Percentiles rank a stretch among this genome's conserved stretches.
phyloP scores from a whole-genome alignment of 2,329 filamentous ascomycete genomes.

The Ophiostoma piceae region DNA sequence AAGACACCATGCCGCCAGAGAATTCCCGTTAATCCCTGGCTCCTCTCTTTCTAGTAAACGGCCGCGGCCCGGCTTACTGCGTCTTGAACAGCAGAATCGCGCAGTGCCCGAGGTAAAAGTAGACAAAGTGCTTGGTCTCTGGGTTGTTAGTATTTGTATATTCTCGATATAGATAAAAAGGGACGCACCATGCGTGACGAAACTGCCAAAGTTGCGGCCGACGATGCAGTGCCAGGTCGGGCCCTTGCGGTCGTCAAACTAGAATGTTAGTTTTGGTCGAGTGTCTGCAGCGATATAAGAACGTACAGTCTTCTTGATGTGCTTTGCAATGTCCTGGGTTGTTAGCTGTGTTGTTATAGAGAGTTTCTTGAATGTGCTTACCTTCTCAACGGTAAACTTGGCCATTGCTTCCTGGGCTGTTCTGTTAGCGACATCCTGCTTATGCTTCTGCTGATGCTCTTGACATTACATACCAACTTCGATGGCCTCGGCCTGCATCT shows the following conservation, averaged over 20 bases:
- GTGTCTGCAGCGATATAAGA: too few relatives aligned
- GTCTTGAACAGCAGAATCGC: slow-evolving; percentile 99
- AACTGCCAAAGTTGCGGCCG: slow-evolving; percentile 96
- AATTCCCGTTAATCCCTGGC: too few relatives aligned
- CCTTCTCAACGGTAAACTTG: slow-evolving; percentile 60
- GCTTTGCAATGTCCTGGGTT: slow-evolving; percentile 80
- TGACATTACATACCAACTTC: slow-evolving; percentile 94
- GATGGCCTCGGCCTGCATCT: slow-evolving; percentile 94
- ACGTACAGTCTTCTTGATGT: slow-evolving; percentile 86
- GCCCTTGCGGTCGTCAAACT: slow-evolving; percentile 97
- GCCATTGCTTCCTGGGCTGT: slow-evolving; percentile 59
- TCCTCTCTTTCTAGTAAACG: too few relatives aligned
- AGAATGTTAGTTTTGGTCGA: not conserved
- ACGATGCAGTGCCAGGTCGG: slow-evolving; percentile 99
- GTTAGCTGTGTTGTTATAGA: too few relatives aligned
- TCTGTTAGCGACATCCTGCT: not conserved
- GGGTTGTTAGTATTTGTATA: too few relatives aligned
- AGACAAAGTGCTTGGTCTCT: slow-evolving; percentile 99
- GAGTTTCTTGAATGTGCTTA: too few relatives aligned
- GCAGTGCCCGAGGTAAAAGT: slow-evolving; percentile 98
- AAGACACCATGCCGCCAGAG: slow-evolving; percentile 6
- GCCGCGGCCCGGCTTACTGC: slow-evolving; percentile 53
- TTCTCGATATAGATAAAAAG: not conserved
- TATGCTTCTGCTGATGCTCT: too few relatives aligned
- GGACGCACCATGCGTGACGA: slow-evolving; percentile 88